Base-by-base conservation (phyloP, 768 basidiomycete species). In the Amanita exitialis region DNA sequence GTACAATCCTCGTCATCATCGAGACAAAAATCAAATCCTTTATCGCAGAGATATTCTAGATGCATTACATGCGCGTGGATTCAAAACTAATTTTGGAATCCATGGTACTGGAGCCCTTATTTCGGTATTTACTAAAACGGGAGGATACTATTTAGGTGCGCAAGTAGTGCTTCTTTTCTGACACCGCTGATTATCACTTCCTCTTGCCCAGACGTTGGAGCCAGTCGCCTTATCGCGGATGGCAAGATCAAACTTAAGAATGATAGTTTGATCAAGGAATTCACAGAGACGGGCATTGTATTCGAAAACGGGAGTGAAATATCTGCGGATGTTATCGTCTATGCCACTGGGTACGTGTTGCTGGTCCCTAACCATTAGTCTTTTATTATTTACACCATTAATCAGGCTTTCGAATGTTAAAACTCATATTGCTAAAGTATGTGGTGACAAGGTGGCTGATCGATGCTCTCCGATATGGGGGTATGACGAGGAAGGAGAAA, bases 181-280 rank as follows among this genome's bases (percentile, higher is more conserved):
- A n/a, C 35, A 41, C 18, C 39, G 34, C 38, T 25, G 15, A 20
- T 15, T 23, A 10, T 34, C 25, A 27, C 5, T 32, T 32, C 30
- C 6, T 32, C 6, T n/a, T 27, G 18, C 23, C 1, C 44, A 80
- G 79, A 82, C 56, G 75, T 75, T 44, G 83, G 82, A 52, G 78
- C 74, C 3, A 75, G 75, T 52, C 74, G 80, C 59, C 66, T 78
- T 53, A 78, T 86, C 54, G 72, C 76, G 25, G 79, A 83, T 54
- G 79, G 82, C 18, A 80, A 83, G 61, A 83, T 86, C 67, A 83
- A 84, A 61, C 66, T 86, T 56, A 86, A 86, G 67, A 80, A 73
- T 62, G 80, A 79, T 53, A 67, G 69, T 47, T 64, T 63, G 27
- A 73, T 83, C 46, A 60, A 69, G 23, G 61, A 60, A 30, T 76